Base-by-base conservation (phyloP, 1,284 basidiomycete genomes). In the Waitea zeae region DNA sequence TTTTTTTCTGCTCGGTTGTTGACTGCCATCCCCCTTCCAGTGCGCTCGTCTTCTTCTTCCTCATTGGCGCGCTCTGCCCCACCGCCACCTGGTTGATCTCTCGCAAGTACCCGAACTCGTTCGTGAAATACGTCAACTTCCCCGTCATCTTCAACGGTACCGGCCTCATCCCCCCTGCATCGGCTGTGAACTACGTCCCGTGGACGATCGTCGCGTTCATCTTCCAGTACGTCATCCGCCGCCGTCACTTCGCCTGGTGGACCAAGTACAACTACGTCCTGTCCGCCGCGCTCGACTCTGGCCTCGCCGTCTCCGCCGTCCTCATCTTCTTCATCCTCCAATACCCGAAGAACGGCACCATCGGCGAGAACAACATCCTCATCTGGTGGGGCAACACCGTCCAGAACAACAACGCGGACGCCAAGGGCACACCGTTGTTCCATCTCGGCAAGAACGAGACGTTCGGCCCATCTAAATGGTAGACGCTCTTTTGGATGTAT, bases 311-410 rank as follows among this genome's bases (percentile, higher is more conserved):
- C 18, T 53, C 62, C 12, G 56, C 63, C 3, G 56, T 79, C 32
- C 39, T 75, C 40, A 70, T 78, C 38, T 79, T 78, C 58, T 81
- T 80, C 59, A 52, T 51, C 36, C 54, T 82, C 30, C 69, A 79
- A 48, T 81, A 70, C 43, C 78, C 78, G 2, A 45, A 43, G 40
- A 62, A 75, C 39, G 72, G 70, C n/a, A 52, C 49, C 9, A 77
- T 81, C 42, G 75, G 76, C 17, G 17, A 42, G 20, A 51, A 58
- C 32, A 72, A 47, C 1, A 52, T 81, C 31, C 65, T 68, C 41
- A 37, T 37, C 3, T 82, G 78, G 79, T 82, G 78, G 79, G 79
- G 79, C 12, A 81, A 81, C 42, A 67, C 57, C 0, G 68, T 67
- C 5, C 59, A 48, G 37, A 37, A 38, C 34, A 54, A 58, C 5